These are phyloP conservation scores for Suillus decipiens DNA, from an alignment of 768 basidiomycete species.

Conservation along the genomic window DNA sequence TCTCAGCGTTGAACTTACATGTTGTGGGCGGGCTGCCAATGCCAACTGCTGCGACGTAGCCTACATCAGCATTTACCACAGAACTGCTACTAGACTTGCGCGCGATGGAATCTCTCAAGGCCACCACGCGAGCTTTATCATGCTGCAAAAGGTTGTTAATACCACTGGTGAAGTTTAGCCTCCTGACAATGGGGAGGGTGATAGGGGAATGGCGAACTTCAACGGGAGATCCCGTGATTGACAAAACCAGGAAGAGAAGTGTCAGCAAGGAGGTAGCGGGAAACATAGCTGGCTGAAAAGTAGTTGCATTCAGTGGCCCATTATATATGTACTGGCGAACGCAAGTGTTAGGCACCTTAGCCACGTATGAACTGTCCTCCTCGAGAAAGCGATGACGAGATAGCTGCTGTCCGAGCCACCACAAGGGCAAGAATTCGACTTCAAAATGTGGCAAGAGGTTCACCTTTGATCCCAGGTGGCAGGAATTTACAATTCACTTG, in stretches of 20 bases:
- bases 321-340: neutral
- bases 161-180: conserved; percentile 49
- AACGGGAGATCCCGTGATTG: conserved; percentile 46
- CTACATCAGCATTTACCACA: conserved; percentile 41
- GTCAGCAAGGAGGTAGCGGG: conserved; percentile 41
- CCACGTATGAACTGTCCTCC: neutral
- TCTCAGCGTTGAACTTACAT: conserved; percentile 36
- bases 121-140: conserved; percentile 51
- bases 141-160: conserved; percentile 47
- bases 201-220: conserved; percentile 41
- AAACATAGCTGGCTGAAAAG: conserved; percentile 34
- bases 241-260: conserved; percentile 46
- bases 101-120: neutral
- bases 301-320: neutral
- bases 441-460: neutral
- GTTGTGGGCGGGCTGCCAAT: conserved; percentile 56
- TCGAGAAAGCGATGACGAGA: neutral
- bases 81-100: conserved; percentile 29
- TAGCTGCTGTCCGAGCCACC: neutral
- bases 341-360: neutral
- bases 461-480: neutral
- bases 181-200: conserved; percentile 52
- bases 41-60: conserved; percentile 40
- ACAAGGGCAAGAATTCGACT: neutral
- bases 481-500: neutral